Evolutionary conservation across 176 grass and related monocot species (phyloP).

Genomic region (Poa annua): DNA sequence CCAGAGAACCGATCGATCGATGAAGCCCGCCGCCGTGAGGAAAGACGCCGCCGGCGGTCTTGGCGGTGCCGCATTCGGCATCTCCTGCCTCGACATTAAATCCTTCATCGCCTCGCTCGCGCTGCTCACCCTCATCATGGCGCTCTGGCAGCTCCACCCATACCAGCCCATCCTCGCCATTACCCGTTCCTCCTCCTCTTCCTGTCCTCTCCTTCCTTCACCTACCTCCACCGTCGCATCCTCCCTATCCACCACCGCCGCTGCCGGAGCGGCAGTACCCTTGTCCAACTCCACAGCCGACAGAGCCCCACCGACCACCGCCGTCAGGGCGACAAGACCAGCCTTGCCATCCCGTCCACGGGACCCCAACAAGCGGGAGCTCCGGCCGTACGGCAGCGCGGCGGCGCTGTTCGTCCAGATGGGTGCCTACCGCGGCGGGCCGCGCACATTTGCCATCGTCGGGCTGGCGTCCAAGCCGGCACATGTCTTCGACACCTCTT

Average conservation of each 20-base stretch:
- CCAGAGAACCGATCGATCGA: not conserved
- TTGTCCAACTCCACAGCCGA: slow-evolving; percentile 6
- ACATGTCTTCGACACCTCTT: slow-evolving; percentile 73
- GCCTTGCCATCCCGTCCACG: not conserved
- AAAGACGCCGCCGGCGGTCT: slow-evolving; percentile 36
- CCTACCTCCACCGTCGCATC: not conserved
- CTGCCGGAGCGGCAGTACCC: not conserved
- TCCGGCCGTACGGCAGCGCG: slow-evolving; percentile 68
- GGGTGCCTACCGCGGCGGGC: slow-evolving; percentile 86
- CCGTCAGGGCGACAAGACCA: not conserved
- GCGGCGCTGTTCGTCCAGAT: slow-evolving; percentile 92
- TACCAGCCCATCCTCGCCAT: slow-evolving; percentile 43
- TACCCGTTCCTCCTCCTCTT: slow-evolving; percentile 40
- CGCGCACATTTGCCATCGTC: slow-evolving; percentile 67
- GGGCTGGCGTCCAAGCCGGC: slow-evolving; percentile 85
- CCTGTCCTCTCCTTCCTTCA: slow-evolving; percentile 15
- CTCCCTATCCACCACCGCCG: slow-evolving; percentile 3
- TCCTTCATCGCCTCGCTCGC: slow-evolving; percentile 72
- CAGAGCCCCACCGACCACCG: not conserved
- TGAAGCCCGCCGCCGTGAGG: slow-evolving; percentile 51
- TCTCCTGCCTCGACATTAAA: slow-evolving; percentile 75
- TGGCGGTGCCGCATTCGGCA: slow-evolving; percentile 28
- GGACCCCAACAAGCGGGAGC: slow-evolving; percentile 64
- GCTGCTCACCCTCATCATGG: slow-evolving; percentile 65
- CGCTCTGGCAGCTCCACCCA: slow-evolving; percentile 73